Evolutionary conservation across 768 basidiomycete genomes (phyloP).

Genomic region (Rickenella mellea): DNA sequence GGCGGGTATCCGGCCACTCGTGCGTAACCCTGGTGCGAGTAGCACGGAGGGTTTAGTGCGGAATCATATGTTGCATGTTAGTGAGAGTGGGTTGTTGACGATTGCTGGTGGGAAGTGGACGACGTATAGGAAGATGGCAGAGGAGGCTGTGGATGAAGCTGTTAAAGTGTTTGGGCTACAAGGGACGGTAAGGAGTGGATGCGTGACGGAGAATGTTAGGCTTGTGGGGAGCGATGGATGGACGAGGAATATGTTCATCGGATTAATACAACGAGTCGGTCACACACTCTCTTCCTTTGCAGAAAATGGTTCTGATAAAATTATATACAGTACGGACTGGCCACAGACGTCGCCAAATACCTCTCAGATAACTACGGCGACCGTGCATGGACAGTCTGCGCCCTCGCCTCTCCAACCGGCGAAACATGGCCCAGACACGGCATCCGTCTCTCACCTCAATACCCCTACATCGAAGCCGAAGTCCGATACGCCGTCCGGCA

Average conservation of each 20-base stretch:
- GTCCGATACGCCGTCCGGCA: slow-evolving; percentile 79
- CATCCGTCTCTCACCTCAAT: slow-evolving; percentile 53
- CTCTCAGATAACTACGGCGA: slow-evolving; percentile 93
- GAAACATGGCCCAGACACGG: slow-evolving; percentile 84
- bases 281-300: not conserved
- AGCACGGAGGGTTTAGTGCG: slow-evolving; percentile 84
- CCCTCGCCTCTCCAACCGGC: slow-evolving; percentile 69
- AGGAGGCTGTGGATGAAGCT: slow-evolving; percentile 87
- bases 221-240: slow-evolving; percentile 91
- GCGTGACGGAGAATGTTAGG: slow-evolving; percentile 72
- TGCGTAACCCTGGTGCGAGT: slow-evolving; percentile 65
- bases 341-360: slow-evolving; percentile 88
- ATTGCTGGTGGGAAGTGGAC: slow-evolving; percentile 99
- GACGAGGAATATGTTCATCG: slow-evolving; percentile 95
- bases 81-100: slow-evolving; percentile 74
- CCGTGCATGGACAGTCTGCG: slow-evolving; percentile 90
- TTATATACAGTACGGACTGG: slow-evolving; percentile 64
- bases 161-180: slow-evolving; percentile 68
- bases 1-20: slow-evolving; percentile 86
- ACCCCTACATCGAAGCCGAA: slow-evolving; percentile 92
- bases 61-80: slow-evolving; percentile 87
- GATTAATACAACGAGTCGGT: slow-evolving; percentile 80
- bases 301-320: not conserved
- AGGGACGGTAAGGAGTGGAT: slow-evolving; percentile 42
- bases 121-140: slow-evolving; percentile 91